A percentile compares a stretch with the other conserved stretches of the same genome.
phyloP scores from a whole-genome alignment of 768 basidiomycete species.

The Collybiopsis confluens region DNA sequence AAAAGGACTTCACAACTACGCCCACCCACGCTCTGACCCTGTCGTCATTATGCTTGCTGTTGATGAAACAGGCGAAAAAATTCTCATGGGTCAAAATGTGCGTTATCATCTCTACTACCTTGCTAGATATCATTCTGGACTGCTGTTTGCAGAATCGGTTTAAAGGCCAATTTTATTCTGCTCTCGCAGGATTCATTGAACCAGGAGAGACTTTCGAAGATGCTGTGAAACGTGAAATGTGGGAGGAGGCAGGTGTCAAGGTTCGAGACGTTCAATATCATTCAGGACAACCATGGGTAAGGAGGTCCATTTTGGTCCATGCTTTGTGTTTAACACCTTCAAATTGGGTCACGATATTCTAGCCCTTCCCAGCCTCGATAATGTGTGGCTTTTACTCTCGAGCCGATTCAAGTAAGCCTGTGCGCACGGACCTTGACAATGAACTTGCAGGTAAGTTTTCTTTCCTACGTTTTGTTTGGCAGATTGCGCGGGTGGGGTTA shows the following conservation, averaged over 20 bases:
- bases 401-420: conserved; percentile 67
- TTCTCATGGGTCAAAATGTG: conserved; percentile 85
- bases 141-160: conserved; percentile 24
- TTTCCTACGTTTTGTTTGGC: no score
- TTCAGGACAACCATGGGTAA: conserved; percentile 83
- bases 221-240: conserved; percentile 86
- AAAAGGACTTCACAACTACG: conserved; percentile 83
- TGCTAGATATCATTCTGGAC: background rate
- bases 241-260: conserved; percentile 93
- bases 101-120: conserved; percentile 21
- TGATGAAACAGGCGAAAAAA: conserved; percentile 73
- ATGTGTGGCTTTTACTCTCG: conserved; percentile 90
- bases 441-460: conserved; percentile 84
- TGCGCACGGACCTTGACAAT: conserved; percentile 87
- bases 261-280: conserved; percentile 84
- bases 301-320: no score
- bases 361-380: conserved; percentile 89
- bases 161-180: conserved; percentile 75
- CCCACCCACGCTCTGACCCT: conserved; percentile 77
- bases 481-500: no score
- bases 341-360: conserved; percentile 6
- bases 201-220: conserved; percentile 95
- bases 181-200: conserved; percentile 91
- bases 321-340: background rate
- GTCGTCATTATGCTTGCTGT: conserved; percentile 91